phyloP scores from a whole-genome alignment of 108 stramenopile genomes.

The Licmophora abbreviata region DNA sequence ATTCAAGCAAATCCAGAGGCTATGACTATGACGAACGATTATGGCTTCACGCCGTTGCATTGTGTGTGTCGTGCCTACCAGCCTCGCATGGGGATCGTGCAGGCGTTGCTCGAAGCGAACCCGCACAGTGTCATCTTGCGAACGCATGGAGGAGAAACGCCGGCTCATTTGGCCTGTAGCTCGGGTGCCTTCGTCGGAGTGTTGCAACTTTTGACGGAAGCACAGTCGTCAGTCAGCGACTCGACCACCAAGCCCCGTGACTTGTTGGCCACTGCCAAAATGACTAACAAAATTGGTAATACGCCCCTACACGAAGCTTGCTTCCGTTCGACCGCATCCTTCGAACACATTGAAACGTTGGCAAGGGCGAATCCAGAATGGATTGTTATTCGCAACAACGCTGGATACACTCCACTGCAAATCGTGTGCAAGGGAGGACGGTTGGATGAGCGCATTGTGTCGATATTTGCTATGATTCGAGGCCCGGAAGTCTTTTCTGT shows the following conservation, averaged over 20 bases:
- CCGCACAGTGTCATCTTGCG: constrained; percentile 15
- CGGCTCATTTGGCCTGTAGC: constrained; percentile 29
- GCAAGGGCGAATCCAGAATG: constrained; percentile 36
- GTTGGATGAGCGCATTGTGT: constrained; percentile 31
- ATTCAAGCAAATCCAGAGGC: constrained; percentile 28
- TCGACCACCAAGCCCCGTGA: background rate
- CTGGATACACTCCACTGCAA: constrained; percentile 35
- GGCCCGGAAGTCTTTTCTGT: constrained; percentile 32
- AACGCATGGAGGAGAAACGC: constrained; percentile 32
- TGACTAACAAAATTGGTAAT: constrained; percentile 31
- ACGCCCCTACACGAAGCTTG: constrained; percentile 48
- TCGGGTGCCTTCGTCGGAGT: constrained; percentile 27
- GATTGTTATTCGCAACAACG: constrained; percentile 34
- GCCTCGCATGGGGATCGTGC: constrained; percentile 29
- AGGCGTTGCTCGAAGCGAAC: constrained; percentile 23
- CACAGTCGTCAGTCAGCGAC: constrained; percentile 6
- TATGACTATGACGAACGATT: constrained; percentile 23
- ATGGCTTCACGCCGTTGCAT: constrained; percentile 45
- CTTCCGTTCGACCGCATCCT: constrained; percentile 27
- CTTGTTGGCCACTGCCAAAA: constrained; percentile 1
- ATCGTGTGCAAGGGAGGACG: constrained; percentile 37
- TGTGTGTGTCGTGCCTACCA: constrained; percentile 42
- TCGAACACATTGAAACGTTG: constrained; percentile 34
- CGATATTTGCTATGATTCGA: constrained; percentile 28
- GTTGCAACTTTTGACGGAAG: constrained; percentile 20